phyloP scores from a whole-genome alignment of 2,329 filamentous ascomycete genomes.

The Allantophomopsis cytisporea region DNA sequence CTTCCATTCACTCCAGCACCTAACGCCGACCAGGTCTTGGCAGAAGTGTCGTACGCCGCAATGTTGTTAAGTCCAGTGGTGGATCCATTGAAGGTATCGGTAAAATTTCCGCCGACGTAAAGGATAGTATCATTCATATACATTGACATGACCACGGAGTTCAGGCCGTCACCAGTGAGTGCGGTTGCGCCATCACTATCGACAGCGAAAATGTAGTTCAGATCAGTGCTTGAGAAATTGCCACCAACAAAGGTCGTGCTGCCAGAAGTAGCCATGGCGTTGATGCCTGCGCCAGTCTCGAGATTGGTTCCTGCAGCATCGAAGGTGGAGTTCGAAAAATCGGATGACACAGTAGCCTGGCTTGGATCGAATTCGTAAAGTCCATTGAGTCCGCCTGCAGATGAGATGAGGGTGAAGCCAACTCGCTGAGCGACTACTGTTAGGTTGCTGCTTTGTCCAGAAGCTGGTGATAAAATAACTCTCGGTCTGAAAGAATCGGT shows the following conservation, averaged over 20 bases:
- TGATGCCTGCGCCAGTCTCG: constrained; percentile 51
- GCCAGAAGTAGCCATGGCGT: constrained; percentile 49
- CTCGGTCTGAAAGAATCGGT: constrained; percentile 62
- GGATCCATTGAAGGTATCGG: constrained; percentile 49
- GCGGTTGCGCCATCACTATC: constrained; percentile 46
- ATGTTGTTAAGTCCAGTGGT: constrained; percentile 58
- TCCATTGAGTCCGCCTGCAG: constrained; percentile 73
- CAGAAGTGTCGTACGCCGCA: constrained; percentile 58
- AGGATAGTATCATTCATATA: constrained; percentile 49
- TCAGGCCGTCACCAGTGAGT: constrained; percentile 59
- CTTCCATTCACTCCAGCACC: constrained; percentile 76
- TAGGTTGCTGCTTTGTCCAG: constrained; percentile 47
- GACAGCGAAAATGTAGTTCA: constrained; percentile 68
- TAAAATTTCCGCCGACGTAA: constrained; percentile 80
- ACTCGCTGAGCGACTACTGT: constrained; percentile 85
- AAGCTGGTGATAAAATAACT: constrained; percentile 61
- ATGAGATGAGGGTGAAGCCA: constrained; percentile 60
- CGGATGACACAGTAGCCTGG: constrained; percentile 38
- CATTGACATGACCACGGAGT: constrained; percentile 64
- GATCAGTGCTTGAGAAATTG: constrained; percentile 59
- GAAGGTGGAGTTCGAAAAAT: constrained; percentile 58
- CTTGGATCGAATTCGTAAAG: constrained; percentile 79
- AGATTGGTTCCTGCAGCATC: constrained; percentile 65
- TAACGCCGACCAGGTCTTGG: constrained; percentile 61
- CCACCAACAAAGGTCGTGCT: constrained; percentile 66